Base-by-base conservation (phyloP, 495 filamentous ascomycete species). In the Lepraria neglecta region DNA sequence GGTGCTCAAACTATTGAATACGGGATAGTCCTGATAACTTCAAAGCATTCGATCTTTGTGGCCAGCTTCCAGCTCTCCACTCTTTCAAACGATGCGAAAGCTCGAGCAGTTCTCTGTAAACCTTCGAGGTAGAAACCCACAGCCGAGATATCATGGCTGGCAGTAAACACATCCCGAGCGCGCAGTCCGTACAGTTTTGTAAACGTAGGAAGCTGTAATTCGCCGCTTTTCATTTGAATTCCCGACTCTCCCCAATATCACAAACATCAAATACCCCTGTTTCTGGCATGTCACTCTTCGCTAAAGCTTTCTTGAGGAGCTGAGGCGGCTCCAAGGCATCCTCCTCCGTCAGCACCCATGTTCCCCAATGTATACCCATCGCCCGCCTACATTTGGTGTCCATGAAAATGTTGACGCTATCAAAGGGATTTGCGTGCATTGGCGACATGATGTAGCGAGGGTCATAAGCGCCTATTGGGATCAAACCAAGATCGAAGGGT, bases 401-500 rank as follows among this genome's bases (percentile, higher is more conserved):
- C 40, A 76, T 72, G 76, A 96, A 96, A 63, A 98, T 98, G 62
- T 91, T 87, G 53, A 96, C 92, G 0, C 84, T 80, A 70, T 98
- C 94, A 60, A 82, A 87, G 1, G 94, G 94, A 73, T 95, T 88
- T 9, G 88, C 89, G 72, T 98, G 94, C 79, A 95, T 86, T 44
- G 84, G 73, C 58, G 84, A 88, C 76, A 87, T 86, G 42, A 92
- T 71, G 69, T 77, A 83, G 50, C 92, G 81, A 10, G 94, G 94
- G 64, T 80, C 73, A 69, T 98, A 98, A 24, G 94, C 94, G 30
- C 92, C 94, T 63, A 98, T 96, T 28, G 94, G 94, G 60, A 98
- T 95, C 65, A 98, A 68, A 3, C 94, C 94, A 28, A 98, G 82
- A 73, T 98, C 91, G 69, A 98, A 96, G 5, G 88, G 87, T 1